phyloP scores from a whole-genome alignment of 257 asterid species.

The Nicotiana tabacum region DNA sequence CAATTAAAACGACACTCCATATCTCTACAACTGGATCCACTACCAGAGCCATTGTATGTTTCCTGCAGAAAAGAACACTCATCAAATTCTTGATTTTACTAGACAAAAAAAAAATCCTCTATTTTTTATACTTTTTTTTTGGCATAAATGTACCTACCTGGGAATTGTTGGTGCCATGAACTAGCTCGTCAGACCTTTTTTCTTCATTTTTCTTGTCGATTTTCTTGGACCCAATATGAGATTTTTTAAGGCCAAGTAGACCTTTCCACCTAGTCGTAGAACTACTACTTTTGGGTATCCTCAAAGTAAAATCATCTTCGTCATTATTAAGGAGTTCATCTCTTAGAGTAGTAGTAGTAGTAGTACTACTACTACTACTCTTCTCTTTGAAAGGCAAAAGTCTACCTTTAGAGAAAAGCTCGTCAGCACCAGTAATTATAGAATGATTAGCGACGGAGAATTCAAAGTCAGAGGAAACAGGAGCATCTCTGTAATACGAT shows the following conservation, averaged over 20 bases:
- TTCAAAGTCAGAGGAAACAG: slow-evolving; percentile 84
- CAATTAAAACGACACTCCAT: slow-evolving; percentile 18
- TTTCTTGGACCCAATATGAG: slow-evolving; percentile 73
- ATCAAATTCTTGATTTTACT: neutral
- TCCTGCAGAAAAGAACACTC: neutral
- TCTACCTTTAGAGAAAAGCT: slow-evolving; percentile 72
- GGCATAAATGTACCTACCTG: slow-evolving; percentile 18
- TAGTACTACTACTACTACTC: too few species aligned
- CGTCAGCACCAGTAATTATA: slow-evolving; percentile 73
- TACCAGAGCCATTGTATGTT: neutral
- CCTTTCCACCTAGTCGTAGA: slow-evolving; percentile 82
- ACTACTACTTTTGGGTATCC: slow-evolving; percentile 62
- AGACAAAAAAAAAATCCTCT: neutral
- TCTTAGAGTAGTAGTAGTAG: slow-evolving; percentile 47
- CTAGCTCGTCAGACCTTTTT: slow-evolving; percentile 25
- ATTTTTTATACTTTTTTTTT: neutral
- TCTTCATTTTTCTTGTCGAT: slow-evolving; percentile 38
- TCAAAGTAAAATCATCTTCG: slow-evolving; percentile 22
- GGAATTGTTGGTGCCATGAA: slow-evolving; percentile 31
- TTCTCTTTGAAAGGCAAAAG: slow-evolving; percentile 58
- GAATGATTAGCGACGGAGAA: slow-evolving; percentile 66
- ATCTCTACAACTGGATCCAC: slow-evolving; percentile 12
- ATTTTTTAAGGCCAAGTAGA: slow-evolving; percentile 56
- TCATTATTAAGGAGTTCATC: slow-evolving; percentile 50
- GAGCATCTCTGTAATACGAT: slow-evolving; percentile 53